phyloP scores from a whole-genome alignment of 306 rosid genomes.

The Fragaria iinumae region DNA sequence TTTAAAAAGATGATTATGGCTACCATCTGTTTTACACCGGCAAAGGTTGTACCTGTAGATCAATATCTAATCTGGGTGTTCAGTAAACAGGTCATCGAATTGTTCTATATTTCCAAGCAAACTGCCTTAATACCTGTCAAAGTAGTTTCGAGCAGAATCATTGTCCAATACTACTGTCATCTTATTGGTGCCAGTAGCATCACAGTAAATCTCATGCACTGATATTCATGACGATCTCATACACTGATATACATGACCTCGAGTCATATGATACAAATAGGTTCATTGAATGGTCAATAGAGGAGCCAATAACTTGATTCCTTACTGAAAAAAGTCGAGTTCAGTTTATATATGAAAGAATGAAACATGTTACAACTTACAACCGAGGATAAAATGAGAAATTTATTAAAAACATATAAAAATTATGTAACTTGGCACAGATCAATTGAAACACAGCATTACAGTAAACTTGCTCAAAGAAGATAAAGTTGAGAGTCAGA shows the following conservation, averaged over 20 bases:
- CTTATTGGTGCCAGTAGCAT: neutral
- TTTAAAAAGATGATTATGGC: too few species aligned
- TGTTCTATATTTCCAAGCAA: neutral
- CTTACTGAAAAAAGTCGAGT: conserved; percentile 16
- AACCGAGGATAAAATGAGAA: neutral
- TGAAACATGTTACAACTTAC: conserved; percentile 29
- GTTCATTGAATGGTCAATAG: neutral
- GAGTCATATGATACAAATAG: neutral
- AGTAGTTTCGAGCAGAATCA: neutral
- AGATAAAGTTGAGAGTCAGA: conserved; percentile 26
- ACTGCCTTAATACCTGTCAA: neutral
- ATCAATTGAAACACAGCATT: conserved; percentile 28
- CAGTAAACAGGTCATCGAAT: neutral
- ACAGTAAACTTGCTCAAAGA: conserved; percentile 25
- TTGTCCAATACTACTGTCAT: neutral
- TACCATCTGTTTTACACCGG: neutral
- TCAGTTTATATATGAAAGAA: conserved; percentile 12
- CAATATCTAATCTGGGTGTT: neutral
- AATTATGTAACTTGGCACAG: conserved; percentile 20
- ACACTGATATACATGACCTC: neutral
- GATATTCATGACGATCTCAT: too few species aligned
- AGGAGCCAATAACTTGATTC: neutral
- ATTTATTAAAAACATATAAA: neutral
- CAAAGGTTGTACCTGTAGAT: neutral
- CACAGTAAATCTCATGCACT: neutral